Conservation (phyloP, 139 green algal genomes). For the Chlorella sp. region DNA sequence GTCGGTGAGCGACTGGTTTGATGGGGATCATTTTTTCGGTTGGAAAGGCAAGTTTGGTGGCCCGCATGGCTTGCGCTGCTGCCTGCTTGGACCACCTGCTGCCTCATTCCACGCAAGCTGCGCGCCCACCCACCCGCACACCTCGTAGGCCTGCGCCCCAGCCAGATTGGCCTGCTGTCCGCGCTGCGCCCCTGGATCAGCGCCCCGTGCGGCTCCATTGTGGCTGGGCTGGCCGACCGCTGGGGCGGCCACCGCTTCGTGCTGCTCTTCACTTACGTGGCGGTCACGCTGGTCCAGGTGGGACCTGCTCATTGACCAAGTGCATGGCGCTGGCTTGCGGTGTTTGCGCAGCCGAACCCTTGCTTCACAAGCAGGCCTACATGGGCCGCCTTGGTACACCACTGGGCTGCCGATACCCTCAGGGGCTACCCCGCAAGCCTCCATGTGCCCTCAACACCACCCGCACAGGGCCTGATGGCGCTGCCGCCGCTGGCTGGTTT, state of each 20-base stretch:
- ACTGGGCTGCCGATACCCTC: too few species aligned
- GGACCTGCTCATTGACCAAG: not conserved
- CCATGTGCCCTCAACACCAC: too few species aligned
- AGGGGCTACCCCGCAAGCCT: too few species aligned
- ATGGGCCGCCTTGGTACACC: too few species aligned
- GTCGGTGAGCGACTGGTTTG: too few species aligned
- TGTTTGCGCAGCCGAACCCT: too few species aligned
- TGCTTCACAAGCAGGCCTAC: too few species aligned
- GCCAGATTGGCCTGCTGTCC: constrained; percentile 33
- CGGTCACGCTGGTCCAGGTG: not conserved
- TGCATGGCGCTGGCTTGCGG: not conserved
- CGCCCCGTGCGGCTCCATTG: constrained; percentile 24
- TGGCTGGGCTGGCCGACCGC: constrained; percentile 25
- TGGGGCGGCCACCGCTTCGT: constrained; percentile 7
- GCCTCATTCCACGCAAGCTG: not conserved
- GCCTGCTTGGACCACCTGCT: too few species aligned
- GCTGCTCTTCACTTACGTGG: constrained; percentile 6
- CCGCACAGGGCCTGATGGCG: constrained; percentile 15
- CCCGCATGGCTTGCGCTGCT: too few species aligned
- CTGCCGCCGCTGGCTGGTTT: constrained; percentile 1
- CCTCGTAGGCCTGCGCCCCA: not conserved
- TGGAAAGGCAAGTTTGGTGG: too few species aligned
- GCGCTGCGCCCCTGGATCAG: constrained; percentile 17
- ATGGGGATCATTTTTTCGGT: too few species aligned
- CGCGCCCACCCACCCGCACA: too few species aligned